Evolutionary conservation across 768 basidiomycete genomes (phyloP).

Genomic region (Lentinula sp.): DNA sequence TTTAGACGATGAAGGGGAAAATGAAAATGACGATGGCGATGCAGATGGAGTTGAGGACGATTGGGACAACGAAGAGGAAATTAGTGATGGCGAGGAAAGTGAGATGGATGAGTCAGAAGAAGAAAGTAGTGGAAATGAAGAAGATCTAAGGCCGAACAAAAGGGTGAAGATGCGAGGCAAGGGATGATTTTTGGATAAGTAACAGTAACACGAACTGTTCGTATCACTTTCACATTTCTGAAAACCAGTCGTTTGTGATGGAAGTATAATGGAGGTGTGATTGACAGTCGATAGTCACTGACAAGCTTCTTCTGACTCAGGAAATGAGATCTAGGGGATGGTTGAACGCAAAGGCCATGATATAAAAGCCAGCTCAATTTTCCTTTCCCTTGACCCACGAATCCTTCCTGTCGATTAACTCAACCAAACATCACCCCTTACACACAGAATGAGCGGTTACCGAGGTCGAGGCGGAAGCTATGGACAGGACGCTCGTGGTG

Average conservation of each 20-base stretch:
- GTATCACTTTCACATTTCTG: too few species aligned
- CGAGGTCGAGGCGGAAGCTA: neutral
- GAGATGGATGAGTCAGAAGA: constrained; percentile 58
- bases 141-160: constrained; percentile 44
- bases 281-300: too few species aligned
- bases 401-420: too few species aligned
- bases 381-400: too few species aligned
- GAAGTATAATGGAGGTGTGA: too few species aligned
- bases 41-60: constrained; percentile 31
- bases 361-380: too few species aligned
- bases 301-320: too few species aligned
- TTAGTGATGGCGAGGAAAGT: constrained; percentile 26
- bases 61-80: constrained; percentile 16
- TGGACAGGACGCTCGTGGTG: neutral
- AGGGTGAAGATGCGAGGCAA: constrained; percentile 46
- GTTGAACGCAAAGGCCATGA: too few species aligned
- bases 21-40: constrained; percentile 30
- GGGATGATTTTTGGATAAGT: constrained; percentile 20
- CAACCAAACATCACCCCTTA: neutral
- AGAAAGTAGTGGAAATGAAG: constrained; percentile 43
- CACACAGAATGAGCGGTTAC: neutral
- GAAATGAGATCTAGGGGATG: too few species aligned
- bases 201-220: too few species aligned
- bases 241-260: too few species aligned
- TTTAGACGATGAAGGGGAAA: constrained; percentile 24